These are phyloP conservation scores for Ganoderma sp. DNA, from an alignment of 1,284 basidiomycete genomes.

Conservation along the genomic window DNA sequence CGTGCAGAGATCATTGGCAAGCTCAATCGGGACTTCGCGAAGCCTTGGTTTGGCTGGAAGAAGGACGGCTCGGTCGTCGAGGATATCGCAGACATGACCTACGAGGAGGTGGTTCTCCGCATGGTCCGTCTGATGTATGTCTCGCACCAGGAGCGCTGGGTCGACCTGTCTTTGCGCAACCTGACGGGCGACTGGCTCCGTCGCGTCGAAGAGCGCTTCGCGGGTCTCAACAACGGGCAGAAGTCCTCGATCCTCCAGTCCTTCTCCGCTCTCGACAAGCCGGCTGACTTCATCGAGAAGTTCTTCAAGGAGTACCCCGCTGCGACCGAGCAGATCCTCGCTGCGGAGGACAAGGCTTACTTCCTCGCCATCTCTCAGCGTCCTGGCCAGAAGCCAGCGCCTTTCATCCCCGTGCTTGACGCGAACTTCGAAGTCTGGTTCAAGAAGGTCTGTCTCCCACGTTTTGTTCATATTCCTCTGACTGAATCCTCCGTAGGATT, in stretches of 20 bases:
- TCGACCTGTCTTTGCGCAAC: constrained; percentile 93
- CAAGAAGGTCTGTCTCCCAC: constrained; percentile 77
- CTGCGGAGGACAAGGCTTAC: constrained; percentile 94
- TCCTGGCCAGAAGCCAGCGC: constrained; percentile 96
- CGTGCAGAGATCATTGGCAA: constrained; percentile 90
- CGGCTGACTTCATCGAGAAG: constrained; percentile 73
- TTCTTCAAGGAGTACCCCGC: constrained; percentile 90
- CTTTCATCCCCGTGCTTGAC: constrained; percentile 98
- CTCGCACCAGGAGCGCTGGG: constrained; percentile 89
- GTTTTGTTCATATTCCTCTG: background rate
- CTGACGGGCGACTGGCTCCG: constrained; percentile 97
- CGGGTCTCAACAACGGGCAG: constrained; percentile 82
- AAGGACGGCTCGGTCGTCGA: constrained; percentile 85
- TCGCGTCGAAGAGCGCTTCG: constrained; percentile 95
- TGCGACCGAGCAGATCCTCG: constrained; percentile 85
- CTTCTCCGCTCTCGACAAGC: constrained; percentile 85
- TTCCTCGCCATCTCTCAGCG: constrained; percentile 96
- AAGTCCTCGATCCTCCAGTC: constrained; percentile 93
- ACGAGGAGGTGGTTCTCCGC: constrained; percentile 92
- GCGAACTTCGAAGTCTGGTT: constrained; percentile 96
- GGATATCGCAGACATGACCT: constrained; percentile 96
- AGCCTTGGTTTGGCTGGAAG: constrained; percentile 97
- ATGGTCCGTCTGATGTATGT: constrained; percentile 96
- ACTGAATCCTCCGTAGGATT: constrained; percentile 67
- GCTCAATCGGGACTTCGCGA: constrained; percentile 94